Conservation (phyloP, 495 filamentous ascomycete genomes). For the Aspergillus cavernicola region DNA sequence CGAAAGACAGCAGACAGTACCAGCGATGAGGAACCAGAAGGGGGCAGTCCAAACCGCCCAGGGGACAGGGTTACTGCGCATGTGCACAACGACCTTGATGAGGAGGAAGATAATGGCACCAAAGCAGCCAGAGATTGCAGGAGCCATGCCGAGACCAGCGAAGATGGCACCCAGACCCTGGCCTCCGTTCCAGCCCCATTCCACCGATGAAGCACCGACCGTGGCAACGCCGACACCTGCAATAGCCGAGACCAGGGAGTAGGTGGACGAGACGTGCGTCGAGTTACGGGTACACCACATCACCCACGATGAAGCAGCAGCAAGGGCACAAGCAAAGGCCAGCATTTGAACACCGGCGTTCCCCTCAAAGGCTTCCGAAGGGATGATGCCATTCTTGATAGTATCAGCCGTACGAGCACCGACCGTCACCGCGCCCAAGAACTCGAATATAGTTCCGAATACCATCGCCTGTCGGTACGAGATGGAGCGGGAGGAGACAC, state of each 20-base stretch:
- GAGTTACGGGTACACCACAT: constrained; percentile 63
- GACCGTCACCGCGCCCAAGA: constrained; percentile 55
- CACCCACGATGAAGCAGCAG: constrained; percentile 51
- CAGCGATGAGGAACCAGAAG: constrained; percentile 56
- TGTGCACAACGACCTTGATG: constrained; percentile 56
- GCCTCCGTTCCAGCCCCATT: constrained; percentile 61
- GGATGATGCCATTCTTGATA: constrained; percentile 59
- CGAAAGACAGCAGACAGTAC: constrained; percentile 54
- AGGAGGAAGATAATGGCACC: constrained; percentile 56
- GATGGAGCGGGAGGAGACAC: constrained; percentile 64
- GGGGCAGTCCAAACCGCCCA: constrained; percentile 57
- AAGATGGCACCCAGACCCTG: constrained; percentile 60
- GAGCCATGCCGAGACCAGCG: constrained; percentile 58
- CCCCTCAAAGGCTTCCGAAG: constrained; percentile 41
- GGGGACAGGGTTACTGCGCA: constrained; percentile 52
- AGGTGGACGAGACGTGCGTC: constrained; percentile 61
- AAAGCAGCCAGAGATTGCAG: constrained; percentile 54
- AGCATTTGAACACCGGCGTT: constrained; percentile 59
- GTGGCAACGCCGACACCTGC: constrained; percentile 61
- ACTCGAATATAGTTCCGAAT: constrained; percentile 63
- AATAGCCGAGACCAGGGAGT: constrained; percentile 60
- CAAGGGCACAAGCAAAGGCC: constrained; percentile 55
- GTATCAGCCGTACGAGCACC: constrained; percentile 58
- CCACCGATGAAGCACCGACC: constrained; percentile 51
- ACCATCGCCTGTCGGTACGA: constrained; percentile 66